Percentiles rank a stretch among this genome's conserved stretches.
Evolutionary conservation across 2,329 filamentous ascomycete genomes (phyloP).

Genomic region (Diaporthe citrichinensis): DNA sequence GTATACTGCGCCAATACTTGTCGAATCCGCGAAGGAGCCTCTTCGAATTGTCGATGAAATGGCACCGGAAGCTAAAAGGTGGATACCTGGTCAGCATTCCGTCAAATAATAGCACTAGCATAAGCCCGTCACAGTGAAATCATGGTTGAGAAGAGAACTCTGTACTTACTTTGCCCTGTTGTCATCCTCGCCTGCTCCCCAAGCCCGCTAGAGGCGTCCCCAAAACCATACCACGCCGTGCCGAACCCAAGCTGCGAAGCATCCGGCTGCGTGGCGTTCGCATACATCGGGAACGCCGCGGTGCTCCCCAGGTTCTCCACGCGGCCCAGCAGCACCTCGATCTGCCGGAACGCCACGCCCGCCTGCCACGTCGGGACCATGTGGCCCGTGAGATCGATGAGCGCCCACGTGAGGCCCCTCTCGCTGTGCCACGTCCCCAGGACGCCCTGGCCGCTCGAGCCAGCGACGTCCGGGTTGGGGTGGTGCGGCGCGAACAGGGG

Average conservation of each 20-base stretch:
- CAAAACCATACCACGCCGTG: slow-evolving; percentile 33
- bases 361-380: slow-evolving; percentile 40
- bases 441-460: slow-evolving; percentile 37
- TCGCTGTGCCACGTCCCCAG: slow-evolving; percentile 41
- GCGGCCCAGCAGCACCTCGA: slow-evolving; percentile 38
- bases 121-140: not conserved
- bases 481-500: slow-evolving; percentile 41
- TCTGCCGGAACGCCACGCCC: slow-evolving; percentile 37
- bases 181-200: not conserved
- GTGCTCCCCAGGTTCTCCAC: slow-evolving; percentile 31
- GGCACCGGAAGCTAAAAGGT: not conserved
- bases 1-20: not conserved
- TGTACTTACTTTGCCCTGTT: slow-evolving; percentile 13
- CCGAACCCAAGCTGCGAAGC: slow-evolving; percentile 33
- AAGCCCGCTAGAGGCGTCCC: not conserved
- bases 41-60: not conserved
- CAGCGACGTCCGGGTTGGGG: slow-evolving; percentile 25
- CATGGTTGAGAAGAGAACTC: too few species aligned
- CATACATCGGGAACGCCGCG: slow-evolving; percentile 37
- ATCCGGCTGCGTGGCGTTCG: slow-evolving; percentile 33
- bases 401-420: slow-evolving; percentile 39
- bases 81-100: not conserved
- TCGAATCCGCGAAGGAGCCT: not conserved
- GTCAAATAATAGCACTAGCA: not conserved
- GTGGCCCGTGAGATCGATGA: slow-evolving; percentile 38